These are phyloP conservation scores for Aspergillus campestris DNA, from an alignment of 495 filamentous ascomycete genomes.

Conservation along the genomic window DNA sequence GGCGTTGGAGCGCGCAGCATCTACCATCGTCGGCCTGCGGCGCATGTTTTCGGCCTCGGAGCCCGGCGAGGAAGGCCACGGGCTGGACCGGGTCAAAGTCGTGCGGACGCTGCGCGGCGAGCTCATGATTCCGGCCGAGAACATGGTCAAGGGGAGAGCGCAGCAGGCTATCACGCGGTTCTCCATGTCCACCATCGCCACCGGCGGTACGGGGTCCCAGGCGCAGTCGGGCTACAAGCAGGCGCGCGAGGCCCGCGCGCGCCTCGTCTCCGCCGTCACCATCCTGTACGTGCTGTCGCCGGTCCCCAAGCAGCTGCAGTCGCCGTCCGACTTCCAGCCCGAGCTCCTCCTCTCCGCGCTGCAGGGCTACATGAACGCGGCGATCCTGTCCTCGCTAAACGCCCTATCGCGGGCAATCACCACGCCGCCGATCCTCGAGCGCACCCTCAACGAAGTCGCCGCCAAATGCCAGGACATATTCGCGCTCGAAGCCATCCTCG, in stretches of 20 bases:
- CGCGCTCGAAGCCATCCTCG: slow-evolving; percentile 72
- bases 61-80: slow-evolving; percentile 65
- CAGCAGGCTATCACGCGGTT: slow-evolving; percentile 81
- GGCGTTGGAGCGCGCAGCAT: slow-evolving; percentile 67
- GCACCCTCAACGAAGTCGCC: slow-evolving; percentile 72
- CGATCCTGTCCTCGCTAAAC: slow-evolving; percentile 66
- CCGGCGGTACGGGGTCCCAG: slow-evolving; percentile 18
- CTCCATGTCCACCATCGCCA: slow-evolving; percentile 58
- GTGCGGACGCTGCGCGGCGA: slow-evolving; percentile 58
- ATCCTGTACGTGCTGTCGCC: slow-evolving; percentile 79
- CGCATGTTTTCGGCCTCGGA: slow-evolving; percentile 58
- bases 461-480: slow-evolving; percentile 84
- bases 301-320: slow-evolving; percentile 21
- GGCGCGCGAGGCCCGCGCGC: slow-evolving; percentile 64
- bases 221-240: slow-evolving; percentile 61
- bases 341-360: slow-evolving; percentile 66
- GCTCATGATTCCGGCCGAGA: slow-evolving; percentile 62
- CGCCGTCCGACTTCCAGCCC: slow-evolving; percentile 40
- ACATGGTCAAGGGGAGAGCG: slow-evolving; percentile 54
- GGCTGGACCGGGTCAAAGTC: slow-evolving; percentile 60
- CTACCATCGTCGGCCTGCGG: slow-evolving; percentile 64
- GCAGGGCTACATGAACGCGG: slow-evolving; percentile 69
- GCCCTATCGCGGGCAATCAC: slow-evolving; percentile 64
- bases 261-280: slow-evolving; percentile 64
- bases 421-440: slow-evolving; percentile 72